Base-by-base conservation (phyloP, 2,329 filamentous ascomycete genomes). In the Hortaea werneckii region DNA sequence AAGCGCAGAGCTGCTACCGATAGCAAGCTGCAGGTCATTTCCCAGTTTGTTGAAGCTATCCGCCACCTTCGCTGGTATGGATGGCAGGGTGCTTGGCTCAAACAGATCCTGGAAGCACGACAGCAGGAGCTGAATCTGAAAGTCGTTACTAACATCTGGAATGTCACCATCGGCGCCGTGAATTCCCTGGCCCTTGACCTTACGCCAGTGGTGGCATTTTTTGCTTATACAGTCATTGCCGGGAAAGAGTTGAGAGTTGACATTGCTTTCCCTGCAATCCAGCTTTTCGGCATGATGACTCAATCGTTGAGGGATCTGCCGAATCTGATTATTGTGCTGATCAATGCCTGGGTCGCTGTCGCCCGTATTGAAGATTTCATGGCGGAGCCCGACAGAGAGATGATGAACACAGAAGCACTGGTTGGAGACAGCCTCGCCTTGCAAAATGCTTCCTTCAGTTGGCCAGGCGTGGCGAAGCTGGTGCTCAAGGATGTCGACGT, bases 21-120 rank as follows among this genome's bases (percentile, higher is more conserved):
- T 60, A 69, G 74, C 26, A 84, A 89, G 54, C 74, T 94, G 0
- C 85, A 94, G 58, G 78, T 84, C 5, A 86, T 87, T 1, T 82
- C 83, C 2, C 87, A 94, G 58, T 92, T 94, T 48, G 85, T 95
- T 43, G 87, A 94, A 63, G 82, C 85, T 0, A 87, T 92, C 45
- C 78, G 87, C 3, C 85, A 90, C 58, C 68, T 88, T 20, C 77
- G 84, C 32, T 88, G 83, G 82, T 88, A 89, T 58, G 83, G 83
- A 37, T 92, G 85, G 85, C 84, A 90, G 63, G 75, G 78, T 44
- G 75, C 79, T 43, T 90, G 85, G 85, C 72, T 88, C 7, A 70
- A 70, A 2, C 75, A 77, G 32, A 84, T 89, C 46, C 77, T 87
- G 69, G 72, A 78, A 42, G 77, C 81, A 6, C 75, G 85, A 49